Conservation (phyloP, 1,284 basidiomycete genomes). For the Irpex sp. region DNA sequence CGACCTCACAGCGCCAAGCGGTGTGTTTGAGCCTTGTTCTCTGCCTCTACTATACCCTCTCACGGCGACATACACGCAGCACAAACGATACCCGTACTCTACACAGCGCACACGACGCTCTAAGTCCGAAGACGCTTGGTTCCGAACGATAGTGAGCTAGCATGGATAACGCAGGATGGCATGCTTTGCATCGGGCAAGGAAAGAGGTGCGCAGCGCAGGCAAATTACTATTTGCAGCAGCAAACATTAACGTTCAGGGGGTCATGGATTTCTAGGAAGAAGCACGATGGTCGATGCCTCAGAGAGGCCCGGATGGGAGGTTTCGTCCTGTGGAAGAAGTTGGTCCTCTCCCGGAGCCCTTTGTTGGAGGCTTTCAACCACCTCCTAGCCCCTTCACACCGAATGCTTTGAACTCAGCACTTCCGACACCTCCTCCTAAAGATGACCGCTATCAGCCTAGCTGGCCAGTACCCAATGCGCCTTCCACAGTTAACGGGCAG, state of each 20-base stretch:
- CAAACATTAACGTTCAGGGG: background rate
- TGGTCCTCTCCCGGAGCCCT: conserved; percentile 52
- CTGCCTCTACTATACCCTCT: background rate
- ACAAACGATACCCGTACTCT: background rate
- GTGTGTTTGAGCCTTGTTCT: background rate
- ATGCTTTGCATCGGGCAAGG: conserved; percentile 40
- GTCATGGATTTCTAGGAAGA: conserved; percentile 38
- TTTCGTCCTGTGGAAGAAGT: conserved; percentile 48
- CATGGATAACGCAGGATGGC: conserved; percentile 74
- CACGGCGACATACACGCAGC: background rate
- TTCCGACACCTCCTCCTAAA: conserved; percentile 36
- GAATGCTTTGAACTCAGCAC: conserved; percentile 18
- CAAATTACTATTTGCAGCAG: conserved; percentile 5
- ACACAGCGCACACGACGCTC: background rate
- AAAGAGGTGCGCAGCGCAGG: conserved; percentile 19
- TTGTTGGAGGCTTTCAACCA: conserved; percentile 48
- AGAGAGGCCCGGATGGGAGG: conserved; percentile 47
- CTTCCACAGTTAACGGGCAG: conserved; percentile 5
- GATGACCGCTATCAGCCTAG: conserved; percentile 23
- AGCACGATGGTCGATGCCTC: conserved; percentile 34
- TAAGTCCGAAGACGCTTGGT: background rate
- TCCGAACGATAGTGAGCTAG: background rate
- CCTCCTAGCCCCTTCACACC: conserved; percentile 18
- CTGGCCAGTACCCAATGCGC: conserved; percentile 8
- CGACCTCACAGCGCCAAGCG: background rate